A percentile compares a stretch with the other conserved stretches of the same genome.
Conservation (phyloP, 257 asterid genomes). For the Lycium barbarum region DNA sequence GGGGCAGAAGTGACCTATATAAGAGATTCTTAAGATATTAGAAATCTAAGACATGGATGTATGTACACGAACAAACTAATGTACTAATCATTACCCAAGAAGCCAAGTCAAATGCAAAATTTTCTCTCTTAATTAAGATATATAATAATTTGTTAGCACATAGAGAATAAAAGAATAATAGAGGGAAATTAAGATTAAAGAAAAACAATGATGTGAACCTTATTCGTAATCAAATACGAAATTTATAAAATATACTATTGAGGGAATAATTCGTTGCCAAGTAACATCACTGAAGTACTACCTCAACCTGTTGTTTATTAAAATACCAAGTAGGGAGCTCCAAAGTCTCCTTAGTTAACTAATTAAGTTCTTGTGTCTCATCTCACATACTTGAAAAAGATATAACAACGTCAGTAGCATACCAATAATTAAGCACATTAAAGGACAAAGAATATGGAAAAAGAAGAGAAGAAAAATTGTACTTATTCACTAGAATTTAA, state of each 20-base stretch:
- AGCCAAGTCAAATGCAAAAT: not conserved
- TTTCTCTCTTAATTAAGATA: not conserved
- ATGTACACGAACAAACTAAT: not conserved
- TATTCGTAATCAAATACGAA: not conserved
- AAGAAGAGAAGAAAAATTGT: not conserved
- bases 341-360: not conserved
- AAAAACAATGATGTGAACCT: not conserved
- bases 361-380: not conserved
- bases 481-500: not conserved
- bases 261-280: not conserved
- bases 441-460: not conserved
- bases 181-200: not conserved
- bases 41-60: slow-evolving; percentile 3
- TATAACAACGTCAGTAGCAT: not conserved
- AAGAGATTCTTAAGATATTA: not conserved
- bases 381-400: not conserved
- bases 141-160: not conserved
- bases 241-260: not conserved
- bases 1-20: not conserved
- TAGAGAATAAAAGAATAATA: not conserved
- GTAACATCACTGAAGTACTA: not conserved
- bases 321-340: not conserved
- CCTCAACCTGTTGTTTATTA: not conserved
- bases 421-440: not conserved
- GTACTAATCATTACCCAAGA: slow-evolving; percentile 13